A percentile compares a stretch with the other conserved stretches of the same genome.
These are phyloP conservation scores for Tilletia caries DNA, from an alignment of 1,284 basidiomycete species.

Conservation along the genomic window DNA sequence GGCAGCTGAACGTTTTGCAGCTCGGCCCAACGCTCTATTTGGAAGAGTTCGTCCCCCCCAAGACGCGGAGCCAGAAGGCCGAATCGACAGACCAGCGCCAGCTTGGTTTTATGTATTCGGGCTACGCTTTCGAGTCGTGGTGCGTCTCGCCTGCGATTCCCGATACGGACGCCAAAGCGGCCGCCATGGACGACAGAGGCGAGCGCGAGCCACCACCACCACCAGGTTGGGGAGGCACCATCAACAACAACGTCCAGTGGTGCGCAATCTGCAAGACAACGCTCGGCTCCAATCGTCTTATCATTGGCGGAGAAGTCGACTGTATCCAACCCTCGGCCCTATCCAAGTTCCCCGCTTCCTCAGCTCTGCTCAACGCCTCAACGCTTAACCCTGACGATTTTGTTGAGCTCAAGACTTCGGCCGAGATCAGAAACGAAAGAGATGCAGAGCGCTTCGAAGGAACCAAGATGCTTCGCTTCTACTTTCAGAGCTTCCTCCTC, in stretches of 20 bases:
- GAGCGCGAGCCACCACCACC: constrained; percentile 11
- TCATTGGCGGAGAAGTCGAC: constrained; percentile 93
- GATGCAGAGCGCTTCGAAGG: constrained; percentile 68
- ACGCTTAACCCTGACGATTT: constrained; percentile 54
- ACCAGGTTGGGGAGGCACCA: constrained; percentile 70
- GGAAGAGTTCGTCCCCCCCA: constrained; percentile 71
- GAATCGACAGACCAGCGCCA: constrained; percentile 3
- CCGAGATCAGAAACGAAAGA: constrained; percentile 66
- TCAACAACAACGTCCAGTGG: constrained; percentile 94
- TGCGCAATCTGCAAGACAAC: constrained; percentile 88
- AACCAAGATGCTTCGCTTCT: constrained; percentile 88
- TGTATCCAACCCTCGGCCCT: constrained; percentile 61
- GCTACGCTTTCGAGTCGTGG: constrained; percentile 80
- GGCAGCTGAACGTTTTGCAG: constrained; percentile 70
- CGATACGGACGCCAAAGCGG: neutral
- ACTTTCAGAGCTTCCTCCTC: constrained; percentile 87
- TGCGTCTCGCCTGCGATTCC: constrained; percentile 59
- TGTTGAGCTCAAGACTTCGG: constrained; percentile 90
- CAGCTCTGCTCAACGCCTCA: neutral
- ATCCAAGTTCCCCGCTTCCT: constrained; percentile 13
- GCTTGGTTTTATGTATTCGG: constrained; percentile 26
- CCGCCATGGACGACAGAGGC: neutral
- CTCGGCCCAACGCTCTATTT: constrained; percentile 69
- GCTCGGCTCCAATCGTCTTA: constrained; percentile 71
- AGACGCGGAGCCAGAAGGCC: constrained; percentile 28